These are phyloP conservation scores for Elongisporangium undulatum DNA, from an alignment of 352 stramenopile genomes.

Conservation along the genomic window DNA sequence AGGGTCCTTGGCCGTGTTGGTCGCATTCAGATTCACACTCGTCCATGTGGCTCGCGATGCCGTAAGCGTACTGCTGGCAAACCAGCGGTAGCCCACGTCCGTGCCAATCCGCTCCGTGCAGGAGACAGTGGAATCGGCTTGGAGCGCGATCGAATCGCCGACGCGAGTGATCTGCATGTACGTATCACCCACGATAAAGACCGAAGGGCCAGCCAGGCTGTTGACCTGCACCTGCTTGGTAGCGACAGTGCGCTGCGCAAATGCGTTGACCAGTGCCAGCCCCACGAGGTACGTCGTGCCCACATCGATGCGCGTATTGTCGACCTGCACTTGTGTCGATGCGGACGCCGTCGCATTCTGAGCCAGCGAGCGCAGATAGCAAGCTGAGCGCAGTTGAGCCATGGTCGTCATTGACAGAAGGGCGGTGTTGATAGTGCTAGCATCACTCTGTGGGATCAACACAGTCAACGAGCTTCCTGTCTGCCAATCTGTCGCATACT, in stretches of 20 bases:
- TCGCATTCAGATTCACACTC: constrained; percentile 30
- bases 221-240: constrained; percentile 30
- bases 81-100: constrained; percentile 46
- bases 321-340: constrained; percentile 28
- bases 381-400: constrained; percentile 39
- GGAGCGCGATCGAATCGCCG: constrained; percentile 30
- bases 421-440: constrained; percentile 15
- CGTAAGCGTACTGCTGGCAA: constrained; percentile 14
- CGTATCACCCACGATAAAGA: constrained; percentile 46
- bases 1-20: constrained; percentile 57
- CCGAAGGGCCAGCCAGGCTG: constrained; percentile 32
- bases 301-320: constrained; percentile 35
- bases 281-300: constrained; percentile 40
- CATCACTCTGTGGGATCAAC: constrained; percentile 22
- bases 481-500: constrained; percentile 42
- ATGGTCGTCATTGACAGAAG: constrained; percentile 25
- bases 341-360: constrained; percentile 14
- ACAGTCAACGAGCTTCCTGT: constrained; percentile 21
- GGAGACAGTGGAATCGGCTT: constrained; percentile 37
- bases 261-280: constrained; percentile 55
- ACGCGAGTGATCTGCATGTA: constrained; percentile 26
- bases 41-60: constrained; percentile 4
- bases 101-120: constrained; percentile 34
- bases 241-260: constrained; percentile 21
- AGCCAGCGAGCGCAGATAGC: constrained; percentile 38